Conservation (phyloP, 2,329 filamentous ascomycete species). For the Pseudogymnoascus sp. region DNA sequence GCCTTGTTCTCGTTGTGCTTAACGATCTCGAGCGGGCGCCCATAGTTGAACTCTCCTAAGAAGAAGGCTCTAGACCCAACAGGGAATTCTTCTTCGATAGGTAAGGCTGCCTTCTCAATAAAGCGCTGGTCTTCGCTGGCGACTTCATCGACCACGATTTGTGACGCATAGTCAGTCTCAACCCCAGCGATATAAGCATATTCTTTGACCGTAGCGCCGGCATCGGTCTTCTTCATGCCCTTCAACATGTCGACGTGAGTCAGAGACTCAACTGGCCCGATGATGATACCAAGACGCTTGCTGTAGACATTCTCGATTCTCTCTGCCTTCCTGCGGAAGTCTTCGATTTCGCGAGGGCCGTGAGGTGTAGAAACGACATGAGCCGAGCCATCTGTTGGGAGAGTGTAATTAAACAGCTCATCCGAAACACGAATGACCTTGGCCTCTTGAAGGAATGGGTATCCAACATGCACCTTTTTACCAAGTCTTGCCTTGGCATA, state of each 20-base stretch:
- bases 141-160: constrained; percentile 83
- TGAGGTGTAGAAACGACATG: constrained; percentile 65
- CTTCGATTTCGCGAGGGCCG: constrained; percentile 64
- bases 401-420: constrained; percentile 81
- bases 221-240: constrained; percentile 81
- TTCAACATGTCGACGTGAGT: constrained; percentile 91
- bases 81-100: constrained; percentile 88
- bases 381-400: constrained; percentile 53
- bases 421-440: constrained; percentile 85
- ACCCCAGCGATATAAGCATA: constrained; percentile 79
- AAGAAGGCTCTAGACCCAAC: constrained; percentile 79
- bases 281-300: constrained; percentile 81
- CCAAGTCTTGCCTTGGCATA: constrained; percentile 73
- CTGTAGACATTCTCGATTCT: constrained; percentile 82
- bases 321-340: constrained; percentile 77
- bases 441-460: constrained; percentile 90
- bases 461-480: constrained; percentile 81
- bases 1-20: constrained; percentile 68
- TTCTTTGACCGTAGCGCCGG: constrained; percentile 86
- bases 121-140: constrained; percentile 88
- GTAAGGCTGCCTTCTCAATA: constrained; percentile 77
- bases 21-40: constrained; percentile 76
- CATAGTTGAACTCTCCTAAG: constrained; percentile 87
- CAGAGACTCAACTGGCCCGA: constrained; percentile 78
- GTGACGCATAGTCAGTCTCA: constrained; percentile 84